Base-by-base conservation (phyloP, 257 asterid species). In the Prunella vulgaris region DNA sequence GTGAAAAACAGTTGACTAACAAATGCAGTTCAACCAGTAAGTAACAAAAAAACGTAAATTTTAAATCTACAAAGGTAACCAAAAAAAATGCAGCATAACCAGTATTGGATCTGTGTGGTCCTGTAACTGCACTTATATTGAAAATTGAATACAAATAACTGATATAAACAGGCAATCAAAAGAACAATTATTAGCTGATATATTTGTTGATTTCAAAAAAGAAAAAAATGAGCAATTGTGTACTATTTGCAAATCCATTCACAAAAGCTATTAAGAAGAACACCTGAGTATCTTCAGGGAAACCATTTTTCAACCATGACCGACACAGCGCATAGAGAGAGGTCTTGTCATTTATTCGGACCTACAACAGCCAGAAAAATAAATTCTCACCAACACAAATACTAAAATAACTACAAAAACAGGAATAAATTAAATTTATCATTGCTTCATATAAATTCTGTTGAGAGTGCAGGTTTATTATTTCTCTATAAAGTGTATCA, bases 241-340 rank as follows among this genome's bases (percentile, higher is more conserved):
- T 38, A 52, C 48, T 38, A 37, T n/a, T 44, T 10, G 32, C 49
- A 64, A 52, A 60, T 60, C 24, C 27, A 75, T 56, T 65, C 10
- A 32, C 28, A 71, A 35, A 57, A 68, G 24, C 30, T 71, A 54
- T 64, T 49, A 52, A 59, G 70, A 48, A 42, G 71, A 82, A 80
- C 22, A 90, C 98, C 95, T 90, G 95, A 73, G 76, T 82, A 78
- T 80, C 96, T 79, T 88, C 96, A 64, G 82, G 83, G 74, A 78
- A 72, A 66, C 97, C 86, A 77, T 90, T 93, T 80, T 76, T 87
- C 82, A 93, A 78, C 97, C 98, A 93, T 53, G 97, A 93, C 10
- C 97, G 88, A 71, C 93, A 84, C 59, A 88, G 87, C 73, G 87
- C 65, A 80, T 90, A 93, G 48, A 93, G 75, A 64, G 98, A 87